These are phyloP conservation scores for Termitomyces heimii DNA, from an alignment of 768 basidiomycete species.

Conservation along the genomic window DNA sequence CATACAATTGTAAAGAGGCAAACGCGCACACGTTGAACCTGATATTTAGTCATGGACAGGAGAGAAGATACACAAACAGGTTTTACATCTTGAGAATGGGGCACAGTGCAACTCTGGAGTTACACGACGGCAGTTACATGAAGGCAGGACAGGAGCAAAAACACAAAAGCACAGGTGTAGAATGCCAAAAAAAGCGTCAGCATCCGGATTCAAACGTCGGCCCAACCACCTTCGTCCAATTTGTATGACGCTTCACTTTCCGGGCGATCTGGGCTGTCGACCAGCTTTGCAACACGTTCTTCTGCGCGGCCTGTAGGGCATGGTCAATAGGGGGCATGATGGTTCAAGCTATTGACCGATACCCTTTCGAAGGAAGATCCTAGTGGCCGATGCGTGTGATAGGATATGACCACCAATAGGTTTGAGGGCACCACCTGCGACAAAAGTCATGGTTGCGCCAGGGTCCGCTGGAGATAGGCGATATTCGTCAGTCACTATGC, in stretches of 20 bases:
- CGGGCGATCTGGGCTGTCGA: slow-evolving; percentile 84
- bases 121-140: not conserved
- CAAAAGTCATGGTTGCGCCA: slow-evolving; percentile 92
- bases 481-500: not conserved
- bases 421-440: slow-evolving; percentile 88
- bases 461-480: slow-evolving; percentile 63
- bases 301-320: slow-evolving; percentile 63
- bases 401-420: slow-evolving; percentile 88
- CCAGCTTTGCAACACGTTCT: slow-evolving; percentile 86
- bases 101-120: not conserved
- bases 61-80: not conserved
- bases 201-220: slow-evolving; percentile 53
- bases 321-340: not conserved
- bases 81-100: not conserved
- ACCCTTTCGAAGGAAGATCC: slow-evolving; percentile 88
- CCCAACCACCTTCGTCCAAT: slow-evolving; percentile 87
- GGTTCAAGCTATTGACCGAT: slow-evolving; percentile 5
- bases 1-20: no score
- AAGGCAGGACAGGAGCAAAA: not conserved
- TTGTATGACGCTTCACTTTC: slow-evolving; percentile 92
- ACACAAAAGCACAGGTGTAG: not conserved
- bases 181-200: not conserved
- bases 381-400: slow-evolving; percentile 84
- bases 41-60: not conserved
- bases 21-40: not conserved